These are phyloP conservation scores for Haplographium delicatum DNA, from an alignment of 495 filamentous ascomycete genomes.

Conservation along the genomic window DNA sequence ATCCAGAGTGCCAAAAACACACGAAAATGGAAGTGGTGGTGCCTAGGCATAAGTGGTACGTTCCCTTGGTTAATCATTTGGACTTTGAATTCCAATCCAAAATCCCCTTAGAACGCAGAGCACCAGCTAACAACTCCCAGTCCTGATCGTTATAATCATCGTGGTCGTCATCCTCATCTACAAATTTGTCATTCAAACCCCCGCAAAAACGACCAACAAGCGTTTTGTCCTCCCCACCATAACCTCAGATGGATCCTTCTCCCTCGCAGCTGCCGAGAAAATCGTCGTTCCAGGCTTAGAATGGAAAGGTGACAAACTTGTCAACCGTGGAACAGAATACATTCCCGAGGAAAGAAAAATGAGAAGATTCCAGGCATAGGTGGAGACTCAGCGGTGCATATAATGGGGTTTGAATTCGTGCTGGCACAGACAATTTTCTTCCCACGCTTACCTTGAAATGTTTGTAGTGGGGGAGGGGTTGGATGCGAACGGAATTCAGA, in stretches of 20 bases:
- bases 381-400: no score
- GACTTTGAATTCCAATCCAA: constrained; percentile 8
- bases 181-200: constrained; percentile 14
- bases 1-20: constrained; percentile 73
- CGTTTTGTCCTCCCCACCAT: constrained; percentile 15
- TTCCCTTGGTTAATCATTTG: constrained; percentile 32
- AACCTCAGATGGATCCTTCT: neutral
- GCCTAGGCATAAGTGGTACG: constrained; percentile 75
- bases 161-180: constrained; percentile 41
- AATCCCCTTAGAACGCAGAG: no score
- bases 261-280: neutral
- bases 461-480: no score
- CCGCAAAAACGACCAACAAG: constrained; percentile 35
- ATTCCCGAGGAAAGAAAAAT: neutral
- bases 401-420: no score
- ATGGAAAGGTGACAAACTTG: constrained; percentile 5
- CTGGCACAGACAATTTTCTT: constrained; percentile 4
- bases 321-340: no score
- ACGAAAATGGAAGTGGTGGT: constrained; percentile 97
- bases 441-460: no score
- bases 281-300: constrained; percentile 16
- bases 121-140: no score
- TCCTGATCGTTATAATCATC: constrained; percentile 46
- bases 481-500: no score
- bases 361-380: neutral